Evolutionary conservation across 768 basidiomycete species (phyloP), one percentile per base, ranked within the genome.

Genomic region (Mycena metata): DNA sequence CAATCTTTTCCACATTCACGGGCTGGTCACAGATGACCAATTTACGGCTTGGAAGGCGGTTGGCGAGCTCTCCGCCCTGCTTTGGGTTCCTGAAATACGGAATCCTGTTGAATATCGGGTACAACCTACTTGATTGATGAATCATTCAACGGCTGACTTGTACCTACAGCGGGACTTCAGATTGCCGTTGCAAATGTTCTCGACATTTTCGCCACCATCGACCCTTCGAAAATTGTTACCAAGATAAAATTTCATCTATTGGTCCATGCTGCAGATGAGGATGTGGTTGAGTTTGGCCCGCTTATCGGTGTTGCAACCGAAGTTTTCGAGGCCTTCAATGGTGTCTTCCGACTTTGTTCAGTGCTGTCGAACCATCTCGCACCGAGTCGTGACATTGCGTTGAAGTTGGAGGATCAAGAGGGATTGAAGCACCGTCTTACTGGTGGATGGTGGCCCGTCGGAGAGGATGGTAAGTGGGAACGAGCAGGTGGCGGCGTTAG

Each of bases 11-110:
- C 81, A 83, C 62, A 69, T 81, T 0, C 76, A 82, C 30, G 77
- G 81, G 24, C 73, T 85, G 5, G 74, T 79, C 0, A 67, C 73
- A 3, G 6, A 50, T 0, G 39, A 10, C 4, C 71, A 77, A 0
- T 78, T 83, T 21, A 15, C 58, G 10, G 69, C 80, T 0, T 81
- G 78, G 47, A 76, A 76, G 12, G 73, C 80, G 0, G 70, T 80
- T n/a, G 82, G 81, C 0, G 73, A 78, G 19, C 77, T 86, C 0
- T 52, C 77, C 0, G 80, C 82, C 0, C 73, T 84, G 1, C 67
- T 86, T 0, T 87, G 85, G 86, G 70, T 84, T 6, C 77, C 78
- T 0, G 76, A 79, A 65, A 86, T 86, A 21, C 46, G 64, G 0
- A 72, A 85, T 51, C 70, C 74, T 15, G 74, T 81, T 2, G 45